These are phyloP conservation scores for Aspergillus panamensis DNA, from an alignment of 495 filamentous ascomycete species.

Conservation along the genomic window DNA sequence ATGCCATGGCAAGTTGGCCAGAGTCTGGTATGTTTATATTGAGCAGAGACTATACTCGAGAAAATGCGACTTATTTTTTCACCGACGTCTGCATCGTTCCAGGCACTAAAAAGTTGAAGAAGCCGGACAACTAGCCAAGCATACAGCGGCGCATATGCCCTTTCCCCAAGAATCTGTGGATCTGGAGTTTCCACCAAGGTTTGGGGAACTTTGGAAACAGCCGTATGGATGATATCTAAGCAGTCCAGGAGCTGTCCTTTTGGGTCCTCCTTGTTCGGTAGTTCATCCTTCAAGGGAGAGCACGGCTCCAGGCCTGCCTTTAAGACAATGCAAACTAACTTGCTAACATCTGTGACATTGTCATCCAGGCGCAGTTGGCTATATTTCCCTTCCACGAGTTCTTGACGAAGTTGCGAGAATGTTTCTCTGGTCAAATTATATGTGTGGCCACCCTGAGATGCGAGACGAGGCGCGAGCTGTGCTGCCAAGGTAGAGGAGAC, in stretches of 20 bases:
- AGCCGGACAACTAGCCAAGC: slow-evolving; percentile 64
- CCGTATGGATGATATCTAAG: slow-evolving; percentile 66
- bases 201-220: slow-evolving; percentile 69
- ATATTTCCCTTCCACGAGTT: slow-evolving; percentile 52
- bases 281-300: slow-evolving; percentile 44
- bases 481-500: slow-evolving; percentile 69
- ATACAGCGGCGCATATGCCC: slow-evolving; percentile 62
- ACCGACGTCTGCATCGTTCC: slow-evolving; percentile 25
- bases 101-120: slow-evolving; percentile 30
- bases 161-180: slow-evolving; percentile 39
- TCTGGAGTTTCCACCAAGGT: slow-evolving; percentile 55
- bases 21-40: slow-evolving; percentile 35
- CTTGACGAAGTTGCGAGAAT: slow-evolving; percentile 62
- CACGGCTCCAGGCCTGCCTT: slow-evolving; percentile 72
- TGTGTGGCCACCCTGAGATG: slow-evolving; percentile 40
- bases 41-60: slow-evolving; percentile 31
- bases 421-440: slow-evolving; percentile 48
- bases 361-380: slow-evolving; percentile 51
- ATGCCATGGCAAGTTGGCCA: slow-evolving; percentile 29
- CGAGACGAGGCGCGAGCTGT: slow-evolving; percentile 51
- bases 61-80: slow-evolving; percentile 33
- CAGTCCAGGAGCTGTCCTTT: slow-evolving; percentile 61
- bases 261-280: slow-evolving; percentile 50
- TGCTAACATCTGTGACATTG: slow-evolving; percentile 69
- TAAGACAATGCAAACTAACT: slow-evolving; percentile 78